These are phyloP conservation scores for Lotmaria passim DNA, from an alignment of 208 protist genomes.

Conservation along the genomic window DNA sequence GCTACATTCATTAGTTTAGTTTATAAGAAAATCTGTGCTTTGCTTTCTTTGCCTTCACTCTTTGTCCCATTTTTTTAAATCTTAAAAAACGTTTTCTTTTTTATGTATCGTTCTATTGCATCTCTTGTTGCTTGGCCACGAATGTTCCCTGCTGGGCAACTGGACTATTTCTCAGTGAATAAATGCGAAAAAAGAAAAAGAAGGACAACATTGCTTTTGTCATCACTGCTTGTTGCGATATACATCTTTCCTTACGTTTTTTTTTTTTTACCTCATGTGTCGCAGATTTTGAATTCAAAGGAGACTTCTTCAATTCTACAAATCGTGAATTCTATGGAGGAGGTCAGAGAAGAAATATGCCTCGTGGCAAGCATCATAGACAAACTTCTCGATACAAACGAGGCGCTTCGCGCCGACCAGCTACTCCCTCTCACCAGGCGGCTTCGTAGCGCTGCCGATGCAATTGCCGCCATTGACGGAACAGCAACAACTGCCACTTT, in stretches of 20 bases:
- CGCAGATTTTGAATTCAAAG: no score
- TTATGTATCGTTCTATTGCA: no score
- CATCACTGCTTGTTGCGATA: no score
- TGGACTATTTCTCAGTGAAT: no score
- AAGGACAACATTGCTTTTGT: no score
- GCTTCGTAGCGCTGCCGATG: slow-evolving; percentile 37
- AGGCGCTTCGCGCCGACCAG: slow-evolving; percentile 45
- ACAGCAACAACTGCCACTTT: neutral
- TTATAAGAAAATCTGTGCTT: no score
- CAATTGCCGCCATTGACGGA: slow-evolving; percentile 5
- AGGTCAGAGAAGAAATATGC: slow-evolving; percentile 41
- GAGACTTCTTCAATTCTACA: no score
- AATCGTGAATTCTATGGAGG: slow-evolving; percentile 36
- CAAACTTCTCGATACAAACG: slow-evolving; percentile 40
- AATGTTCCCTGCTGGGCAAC: no score
- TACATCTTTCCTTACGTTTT: no score
- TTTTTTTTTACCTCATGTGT: no score
- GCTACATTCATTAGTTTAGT: neutral
- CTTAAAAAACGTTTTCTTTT: neutral
- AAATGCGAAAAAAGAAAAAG: no score
- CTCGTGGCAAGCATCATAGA: slow-evolving; percentile 73
- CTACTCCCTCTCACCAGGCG: slow-evolving; percentile 44
- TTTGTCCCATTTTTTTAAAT: neutral
- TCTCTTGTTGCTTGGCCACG: no score
- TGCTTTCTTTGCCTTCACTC: neutral